A percentile compares a stretch with the other conserved stretches of the same genome.
Evolutionary conservation across 768 basidiomycete species (phyloP).

Genomic region (Rhodotorula kratochvilovae): DNA sequence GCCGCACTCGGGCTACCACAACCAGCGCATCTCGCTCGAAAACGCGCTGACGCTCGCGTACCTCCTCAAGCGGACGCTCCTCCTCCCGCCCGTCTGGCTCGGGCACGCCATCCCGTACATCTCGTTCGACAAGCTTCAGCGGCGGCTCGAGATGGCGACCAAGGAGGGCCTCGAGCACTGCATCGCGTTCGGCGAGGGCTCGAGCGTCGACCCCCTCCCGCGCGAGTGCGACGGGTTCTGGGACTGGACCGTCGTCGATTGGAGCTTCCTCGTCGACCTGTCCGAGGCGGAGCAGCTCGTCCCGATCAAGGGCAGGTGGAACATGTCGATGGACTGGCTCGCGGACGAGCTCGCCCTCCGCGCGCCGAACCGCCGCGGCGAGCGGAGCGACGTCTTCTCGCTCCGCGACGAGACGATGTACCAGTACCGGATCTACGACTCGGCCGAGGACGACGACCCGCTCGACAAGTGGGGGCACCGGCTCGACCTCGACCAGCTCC

Average conservation of each 20-base stretch:
- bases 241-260: constrained; percentile 62
- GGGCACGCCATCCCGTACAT: constrained; percentile 64
- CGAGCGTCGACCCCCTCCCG: constrained; percentile 52
- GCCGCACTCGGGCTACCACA: constrained; percentile 78
- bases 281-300: constrained; percentile 34
- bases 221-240: constrained; percentile 61
- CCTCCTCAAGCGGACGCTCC: constrained; percentile 68
- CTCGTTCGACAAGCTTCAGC: constrained; percentile 55
- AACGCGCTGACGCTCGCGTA: constrained; percentile 71
- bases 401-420: constrained; percentile 61
- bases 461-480: constrained; percentile 43
- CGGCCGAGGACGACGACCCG: constrained; percentile 39
- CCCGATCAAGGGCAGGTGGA: constrained; percentile 54
- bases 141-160: constrained; percentile 52
- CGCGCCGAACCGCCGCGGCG: constrained; percentile 20
- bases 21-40: constrained; percentile 79
- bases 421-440: constrained; percentile 63
- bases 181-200: constrained; percentile 47
- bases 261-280: constrained; percentile 67
- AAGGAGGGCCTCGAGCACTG: constrained; percentile 47
- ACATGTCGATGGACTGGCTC: constrained; percentile 56
- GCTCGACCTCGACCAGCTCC: constrained; percentile 47
- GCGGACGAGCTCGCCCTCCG: constrained; percentile 46
- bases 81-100: constrained; percentile 70
- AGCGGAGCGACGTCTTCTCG: constrained; percentile 49